Base-by-base conservation (phyloP, 352 stramenopile species). In the Thraustochytrium striatum region DNA sequence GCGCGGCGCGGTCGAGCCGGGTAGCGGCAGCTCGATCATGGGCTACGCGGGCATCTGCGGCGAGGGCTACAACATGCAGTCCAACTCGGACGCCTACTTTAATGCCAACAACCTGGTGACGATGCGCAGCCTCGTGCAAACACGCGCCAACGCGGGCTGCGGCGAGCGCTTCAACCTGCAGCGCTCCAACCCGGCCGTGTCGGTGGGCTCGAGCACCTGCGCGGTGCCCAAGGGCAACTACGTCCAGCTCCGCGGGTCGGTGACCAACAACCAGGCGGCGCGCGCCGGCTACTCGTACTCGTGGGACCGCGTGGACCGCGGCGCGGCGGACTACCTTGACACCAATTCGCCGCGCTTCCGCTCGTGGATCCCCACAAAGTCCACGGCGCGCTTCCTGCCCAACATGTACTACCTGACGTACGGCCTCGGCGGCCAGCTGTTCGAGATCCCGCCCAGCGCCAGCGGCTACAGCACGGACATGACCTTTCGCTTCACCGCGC, bases 41-140 rank as follows among this genome's bases (percentile, higher is more conserved):
- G 58, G 70, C 25, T 80, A 80, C 28, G 70, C 70, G 3, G 68
- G 68, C 38, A 28, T 70, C 19, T 80, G 70, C 36, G 72, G 28
- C 11, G 32, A 47, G 11, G 11, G n/a, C 55, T 79, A n/a, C n/a
- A 58, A 80, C 36, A n/a, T 80, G 8, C 70, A 80, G 58, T 70
- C 38, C 25, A 80, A 73, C 28, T 69, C 70, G 32, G 70, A 80
- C 58, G 57, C 70, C 13, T 81, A 81, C 38, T 81, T 80, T 5
- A 16, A 73, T 57, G 30, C 70, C 25, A 35, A 79, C 25, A 69
- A 80, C 39, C 57, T 80, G n/a, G 25, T 59, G 55, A n/a, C 30
- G 28, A 80, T 80, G 70, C 57, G 50, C 9, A 28, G 39, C n/a
- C 81, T 79, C 36, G 3, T 79, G 1, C 32, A 69, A 32, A 32